phyloP scores from a whole-genome alignment of 768 basidiomycete species.

The Termitomyces titanicus region DNA sequence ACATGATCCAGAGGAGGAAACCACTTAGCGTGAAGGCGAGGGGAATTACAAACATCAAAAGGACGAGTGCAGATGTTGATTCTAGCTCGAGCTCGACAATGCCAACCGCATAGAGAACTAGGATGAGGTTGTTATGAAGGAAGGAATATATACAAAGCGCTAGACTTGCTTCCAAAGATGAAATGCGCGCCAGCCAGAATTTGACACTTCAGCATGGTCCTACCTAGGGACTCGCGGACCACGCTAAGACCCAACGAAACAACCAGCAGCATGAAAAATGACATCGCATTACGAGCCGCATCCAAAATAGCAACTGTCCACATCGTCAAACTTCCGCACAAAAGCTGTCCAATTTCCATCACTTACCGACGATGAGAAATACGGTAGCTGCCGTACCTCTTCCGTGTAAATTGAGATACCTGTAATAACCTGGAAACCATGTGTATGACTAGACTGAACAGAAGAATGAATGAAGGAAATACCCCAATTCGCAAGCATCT shows the following conservation, averaged over 20 bases:
- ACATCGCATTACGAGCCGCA: constrained; percentile 90
- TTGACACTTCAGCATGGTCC: constrained; percentile 81
- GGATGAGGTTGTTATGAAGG: neutral
- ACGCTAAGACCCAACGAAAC: constrained; percentile 92
- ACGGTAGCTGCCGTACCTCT: constrained; percentile 69
- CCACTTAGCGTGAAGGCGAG: constrained; percentile 93
- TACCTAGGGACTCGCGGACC: constrained; percentile 83
- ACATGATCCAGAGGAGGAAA: constrained; percentile 95
- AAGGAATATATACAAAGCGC: neutral
- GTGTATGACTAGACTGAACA: neutral
- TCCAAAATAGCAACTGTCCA: constrained; percentile 84
- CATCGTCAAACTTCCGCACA: constrained; percentile 3
- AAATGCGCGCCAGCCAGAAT: constrained; percentile 83
- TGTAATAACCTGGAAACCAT: constrained; percentile 70
- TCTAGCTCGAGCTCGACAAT: constrained; percentile 93
- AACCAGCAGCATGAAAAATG: constrained; percentile 92
- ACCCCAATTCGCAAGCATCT: constrained; percentile 95
- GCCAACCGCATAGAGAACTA: constrained; percentile 90
- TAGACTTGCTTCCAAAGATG: constrained; percentile 80
- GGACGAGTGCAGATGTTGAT: constrained; percentile 78
- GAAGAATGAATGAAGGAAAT: constrained; percentile 19
- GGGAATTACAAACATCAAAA: constrained; percentile 90
- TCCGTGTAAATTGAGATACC: constrained; percentile 89
- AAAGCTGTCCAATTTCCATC: neutral
- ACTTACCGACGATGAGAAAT: constrained; percentile 90